Conservation (phyloP, 148 eudicot genomes). For the Rhododendron kiyosumense region DNA sequence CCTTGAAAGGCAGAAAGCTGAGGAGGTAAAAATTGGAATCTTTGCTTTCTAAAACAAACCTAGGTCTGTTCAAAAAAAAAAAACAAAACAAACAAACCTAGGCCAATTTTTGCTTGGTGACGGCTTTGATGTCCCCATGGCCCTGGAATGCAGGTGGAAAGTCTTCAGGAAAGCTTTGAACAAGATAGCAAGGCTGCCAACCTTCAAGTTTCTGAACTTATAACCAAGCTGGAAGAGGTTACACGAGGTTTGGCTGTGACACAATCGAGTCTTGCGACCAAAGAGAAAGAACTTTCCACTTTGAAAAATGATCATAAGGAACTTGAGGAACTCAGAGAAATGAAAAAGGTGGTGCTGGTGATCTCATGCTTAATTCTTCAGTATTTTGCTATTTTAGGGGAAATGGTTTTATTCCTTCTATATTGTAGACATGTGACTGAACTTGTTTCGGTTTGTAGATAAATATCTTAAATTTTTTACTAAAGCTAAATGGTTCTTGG, state of each 20-base stretch:
- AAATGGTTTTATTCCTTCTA: not conserved
- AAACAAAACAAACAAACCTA: not conserved
- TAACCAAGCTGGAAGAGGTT: slow-evolving; percentile 54
- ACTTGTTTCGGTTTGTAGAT: not conserved
- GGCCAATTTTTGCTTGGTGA: not conserved
- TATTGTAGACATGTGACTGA: not conserved
- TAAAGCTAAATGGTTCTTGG: slow-evolving; percentile 7
- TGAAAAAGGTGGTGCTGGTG: slow-evolving; percentile 68
- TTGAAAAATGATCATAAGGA: slow-evolving; percentile 63
- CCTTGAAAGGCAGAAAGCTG: slow-evolving; percentile 56
- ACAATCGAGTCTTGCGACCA: slow-evolving; percentile 48
- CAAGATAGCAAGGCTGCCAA: slow-evolving; percentile 51
- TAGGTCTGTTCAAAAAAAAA: not conserved
- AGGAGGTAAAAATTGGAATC: slow-evolving; percentile 37
- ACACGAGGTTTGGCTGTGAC: slow-evolving; percentile 40
- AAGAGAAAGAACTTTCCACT: slow-evolving; percentile 55
- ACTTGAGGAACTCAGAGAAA: slow-evolving; percentile 83
- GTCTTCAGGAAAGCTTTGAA: slow-evolving; percentile 40
- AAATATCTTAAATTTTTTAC: not conserved
- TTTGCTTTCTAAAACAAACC: not conserved
- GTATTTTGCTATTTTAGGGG: not conserved
- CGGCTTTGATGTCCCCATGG: slow-evolving; percentile 10
- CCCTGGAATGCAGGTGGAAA: slow-evolving; percentile 40
- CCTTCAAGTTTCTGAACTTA: slow-evolving; percentile 56
- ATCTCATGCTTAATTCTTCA: not conserved